These are phyloP conservation scores for Hydrangea macrophylla DNA, from an alignment of 148 eudicot genomes.

Conservation along the genomic window DNA sequence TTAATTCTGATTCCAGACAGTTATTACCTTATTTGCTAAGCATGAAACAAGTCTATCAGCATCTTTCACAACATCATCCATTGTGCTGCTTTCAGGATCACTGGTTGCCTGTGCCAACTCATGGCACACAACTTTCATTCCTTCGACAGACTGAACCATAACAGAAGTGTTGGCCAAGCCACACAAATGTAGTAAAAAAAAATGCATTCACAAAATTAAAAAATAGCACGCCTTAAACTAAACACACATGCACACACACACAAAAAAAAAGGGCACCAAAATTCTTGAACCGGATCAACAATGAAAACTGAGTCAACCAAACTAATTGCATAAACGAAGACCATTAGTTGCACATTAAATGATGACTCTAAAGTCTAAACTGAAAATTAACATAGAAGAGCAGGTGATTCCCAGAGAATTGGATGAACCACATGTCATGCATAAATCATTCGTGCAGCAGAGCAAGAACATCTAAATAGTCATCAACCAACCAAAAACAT, in stretches of 20 bases:
- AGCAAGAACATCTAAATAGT: neutral
- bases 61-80: slow-evolving; percentile 84
- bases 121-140: slow-evolving; percentile 96
- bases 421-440: neutral
- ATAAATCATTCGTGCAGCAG: neutral
- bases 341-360: too few species aligned
- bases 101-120: slow-evolving; percentile 71
- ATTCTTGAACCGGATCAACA: neutral
- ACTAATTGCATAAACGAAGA: neutral
- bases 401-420: neutral
- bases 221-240: neutral
- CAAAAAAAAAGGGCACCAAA: neutral
- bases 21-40: slow-evolving; percentile 70
- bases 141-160: slow-evolving; percentile 86
- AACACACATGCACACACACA: too few species aligned
- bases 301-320: neutral
- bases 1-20: neutral
- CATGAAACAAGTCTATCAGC: slow-evolving; percentile 90
- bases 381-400: neutral
- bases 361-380: too few species aligned
- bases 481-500: too few species aligned
- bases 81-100: slow-evolving; percentile 78
- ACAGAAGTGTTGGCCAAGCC: neutral
- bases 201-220: neutral
- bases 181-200: too few species aligned